Evolutionary conservation across 495 filamentous ascomycete genomes (phyloP).

Genomic region (Talaromyces trachyspermus): DNA sequence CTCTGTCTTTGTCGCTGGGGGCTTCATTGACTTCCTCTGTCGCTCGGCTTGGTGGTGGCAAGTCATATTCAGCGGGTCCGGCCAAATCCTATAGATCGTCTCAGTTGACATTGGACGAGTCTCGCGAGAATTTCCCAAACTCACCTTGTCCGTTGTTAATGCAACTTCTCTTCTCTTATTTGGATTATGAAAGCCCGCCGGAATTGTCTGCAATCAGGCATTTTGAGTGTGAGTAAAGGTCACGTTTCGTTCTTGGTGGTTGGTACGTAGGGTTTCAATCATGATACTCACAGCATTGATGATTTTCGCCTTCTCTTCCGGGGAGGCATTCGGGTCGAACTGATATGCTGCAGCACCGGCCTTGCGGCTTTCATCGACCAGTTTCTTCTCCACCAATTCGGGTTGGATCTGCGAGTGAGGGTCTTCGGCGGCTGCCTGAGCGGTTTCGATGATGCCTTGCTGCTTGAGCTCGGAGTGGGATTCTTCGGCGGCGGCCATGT

Average conservation of each 20-base stretch:
- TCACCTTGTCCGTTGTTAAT: conserved; percentile 64
- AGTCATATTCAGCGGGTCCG: conserved; percentile 62
- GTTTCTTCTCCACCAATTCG: conserved; percentile 58
- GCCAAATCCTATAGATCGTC: conserved; percentile 49
- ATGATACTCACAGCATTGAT: conserved; percentile 66
- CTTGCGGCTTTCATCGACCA: conserved; percentile 68
- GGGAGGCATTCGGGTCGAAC: conserved; percentile 79
- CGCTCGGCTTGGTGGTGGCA: conserved; percentile 66
- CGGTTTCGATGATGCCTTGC: conserved; percentile 41
- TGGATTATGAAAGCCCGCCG: conserved; percentile 55
- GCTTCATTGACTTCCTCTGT: conserved; percentile 47
- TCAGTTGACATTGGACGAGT: not conserved
- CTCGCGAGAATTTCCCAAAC: conserved; percentile 7
- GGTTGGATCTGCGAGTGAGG: conserved; percentile 61
- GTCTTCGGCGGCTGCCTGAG: conserved; percentile 43
- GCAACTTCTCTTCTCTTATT: conserved; percentile 60
- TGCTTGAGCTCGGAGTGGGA: conserved; percentile 4
- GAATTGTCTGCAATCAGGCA: conserved; percentile 49
- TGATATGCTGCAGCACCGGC: conserved; percentile 71
- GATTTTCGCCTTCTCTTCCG: conserved; percentile 76
- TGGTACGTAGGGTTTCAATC: too few relatives aligned
- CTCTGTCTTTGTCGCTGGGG: conserved; percentile 37
- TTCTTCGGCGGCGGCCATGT: not conserved
- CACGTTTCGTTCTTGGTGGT: too few relatives aligned
- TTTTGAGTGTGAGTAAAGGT: not conserved